Conservation (phyloP, 441 rosid species). For the Erysimum cheiri region DNA sequence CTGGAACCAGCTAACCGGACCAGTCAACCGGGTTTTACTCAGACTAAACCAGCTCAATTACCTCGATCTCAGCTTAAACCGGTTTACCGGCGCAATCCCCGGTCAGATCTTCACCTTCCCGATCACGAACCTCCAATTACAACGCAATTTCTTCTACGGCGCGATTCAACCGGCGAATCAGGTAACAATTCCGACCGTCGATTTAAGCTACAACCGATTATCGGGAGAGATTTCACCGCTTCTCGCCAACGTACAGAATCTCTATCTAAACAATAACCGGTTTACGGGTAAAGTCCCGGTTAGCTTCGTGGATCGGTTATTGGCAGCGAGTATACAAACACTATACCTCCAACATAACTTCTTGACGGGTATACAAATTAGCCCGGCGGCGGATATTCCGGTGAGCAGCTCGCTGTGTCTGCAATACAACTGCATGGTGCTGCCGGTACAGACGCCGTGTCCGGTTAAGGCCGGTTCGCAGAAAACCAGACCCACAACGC, state of each 20-base stretch:
- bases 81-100: slow-evolving; percentile 73
- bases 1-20: slow-evolving; percentile 71
- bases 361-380: slow-evolving; percentile 86
- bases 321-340: slow-evolving; percentile 65
- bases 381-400: slow-evolving; percentile 91
- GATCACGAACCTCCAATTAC: slow-evolving; percentile 71
- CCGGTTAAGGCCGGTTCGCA: slow-evolving; percentile 81
- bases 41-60: slow-evolving; percentile 67
- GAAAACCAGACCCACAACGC: slow-evolving; percentile 76
- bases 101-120: slow-evolving; percentile 68
- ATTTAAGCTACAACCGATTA: slow-evolving; percentile 79
- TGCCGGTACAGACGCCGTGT: slow-evolving; percentile 85
- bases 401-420: slow-evolving; percentile 81
- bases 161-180: slow-evolving; percentile 61
- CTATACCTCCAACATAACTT: slow-evolving; percentile 88
- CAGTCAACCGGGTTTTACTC: slow-evolving; percentile 61
- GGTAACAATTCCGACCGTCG: slow-evolving; percentile 75
- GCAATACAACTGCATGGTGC: slow-evolving; percentile 95
- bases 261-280: slow-evolving; percentile 85
- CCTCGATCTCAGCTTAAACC: slow-evolving; percentile 85
- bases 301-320: slow-evolving; percentile 70
- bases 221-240: slow-evolving; percentile 73
- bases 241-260: slow-evolving; percentile 79
- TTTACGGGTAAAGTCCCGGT: slow-evolving; percentile 83
- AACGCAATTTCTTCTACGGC: slow-evolving; percentile 77